A percentile compares a stretch with the other conserved stretches of the same genome.
Evolutionary conservation across 139 green algal species (phyloP).

Genomic region (Chlamydomonas schloesseri): DNA sequence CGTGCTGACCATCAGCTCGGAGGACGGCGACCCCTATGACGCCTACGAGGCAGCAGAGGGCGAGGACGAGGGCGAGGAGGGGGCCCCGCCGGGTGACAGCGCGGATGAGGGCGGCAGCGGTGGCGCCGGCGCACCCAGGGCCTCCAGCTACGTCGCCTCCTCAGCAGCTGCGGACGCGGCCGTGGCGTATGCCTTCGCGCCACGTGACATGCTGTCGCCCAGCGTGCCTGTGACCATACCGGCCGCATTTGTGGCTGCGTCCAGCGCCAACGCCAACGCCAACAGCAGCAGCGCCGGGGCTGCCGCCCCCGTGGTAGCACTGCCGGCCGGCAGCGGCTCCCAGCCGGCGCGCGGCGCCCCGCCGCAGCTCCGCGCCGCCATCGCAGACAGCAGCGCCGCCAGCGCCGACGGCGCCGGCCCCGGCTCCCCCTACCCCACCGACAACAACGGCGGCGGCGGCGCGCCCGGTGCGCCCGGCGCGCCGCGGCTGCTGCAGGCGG

Average conservation of each 20-base stretch:
- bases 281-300: constrained; percentile 3
- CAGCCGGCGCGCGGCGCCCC: no score
- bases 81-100: not conserved
- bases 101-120: not conserved
- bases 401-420: not conserved
- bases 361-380: not conserved
- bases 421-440: no score
- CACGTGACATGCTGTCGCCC: constrained; percentile 24
- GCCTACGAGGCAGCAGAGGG: not conserved
- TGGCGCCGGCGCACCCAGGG: not conserved
- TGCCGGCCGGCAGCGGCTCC: not conserved
- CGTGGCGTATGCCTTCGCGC: constrained; percentile 36
- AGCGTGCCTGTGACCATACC: not conserved
- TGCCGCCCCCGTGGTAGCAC: not conserved
- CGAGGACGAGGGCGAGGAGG: not conserved
- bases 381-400: not conserved
- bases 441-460: not conserved
- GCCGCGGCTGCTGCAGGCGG: constrained; percentile 28
- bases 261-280: not conserved
- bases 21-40: constrained; percentile 35
- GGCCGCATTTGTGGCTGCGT: not conserved
- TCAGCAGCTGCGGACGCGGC: no score
- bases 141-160: not conserved
- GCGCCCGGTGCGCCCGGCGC: not conserved
- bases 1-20: constrained; percentile 33